Evolutionary conservation across 2,329 filamentous ascomycete species (phyloP).

Genomic region (Pyrenophora graminea): DNA sequence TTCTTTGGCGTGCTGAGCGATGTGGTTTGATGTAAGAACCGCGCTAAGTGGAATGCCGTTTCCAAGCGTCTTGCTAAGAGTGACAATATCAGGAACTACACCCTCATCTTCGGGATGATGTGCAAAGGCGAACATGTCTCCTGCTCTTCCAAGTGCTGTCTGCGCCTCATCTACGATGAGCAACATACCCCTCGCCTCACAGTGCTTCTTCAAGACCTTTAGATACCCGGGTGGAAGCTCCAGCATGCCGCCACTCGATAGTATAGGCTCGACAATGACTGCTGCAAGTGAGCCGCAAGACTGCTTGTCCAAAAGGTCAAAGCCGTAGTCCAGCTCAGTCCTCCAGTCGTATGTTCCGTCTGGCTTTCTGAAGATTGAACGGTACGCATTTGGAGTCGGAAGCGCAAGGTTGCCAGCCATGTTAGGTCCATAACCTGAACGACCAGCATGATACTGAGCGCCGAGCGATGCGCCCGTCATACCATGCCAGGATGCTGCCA

Average conservation of each 20-base stretch:
- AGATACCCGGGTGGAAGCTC: conserved; percentile 64
- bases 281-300: conserved; percentile 66
- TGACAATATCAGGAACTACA: conserved; percentile 59
- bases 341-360: conserved; percentile 69
- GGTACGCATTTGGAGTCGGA: conserved; percentile 64
- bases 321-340: conserved; percentile 66
- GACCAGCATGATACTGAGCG: conserved; percentile 60
- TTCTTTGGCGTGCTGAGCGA: conserved; percentile 56
- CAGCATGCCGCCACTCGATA: conserved; percentile 64
- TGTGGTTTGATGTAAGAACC: conserved; percentile 60
- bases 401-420: conserved; percentile 63
- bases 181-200: conserved; percentile 40
- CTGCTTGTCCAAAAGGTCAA: conserved; percentile 63
- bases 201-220: conserved; percentile 55
- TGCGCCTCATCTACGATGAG: conserved; percentile 47
- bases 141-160: conserved; percentile 42
- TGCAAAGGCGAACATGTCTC: conserved; percentile 57
- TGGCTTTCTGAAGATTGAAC: conserved; percentile 62
- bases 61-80: conserved; percentile 64
- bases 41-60: conserved; percentile 64
- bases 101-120: conserved; percentile 35
- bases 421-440: conserved; percentile 52
- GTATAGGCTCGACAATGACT: conserved; percentile 65
- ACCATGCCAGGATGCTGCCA: conserved; percentile 65
- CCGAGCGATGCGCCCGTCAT: conserved; percentile 59